These are phyloP conservation scores for Quercus glauca DNA, from an alignment of 306 rosid species.

Conservation along the genomic window DNA sequence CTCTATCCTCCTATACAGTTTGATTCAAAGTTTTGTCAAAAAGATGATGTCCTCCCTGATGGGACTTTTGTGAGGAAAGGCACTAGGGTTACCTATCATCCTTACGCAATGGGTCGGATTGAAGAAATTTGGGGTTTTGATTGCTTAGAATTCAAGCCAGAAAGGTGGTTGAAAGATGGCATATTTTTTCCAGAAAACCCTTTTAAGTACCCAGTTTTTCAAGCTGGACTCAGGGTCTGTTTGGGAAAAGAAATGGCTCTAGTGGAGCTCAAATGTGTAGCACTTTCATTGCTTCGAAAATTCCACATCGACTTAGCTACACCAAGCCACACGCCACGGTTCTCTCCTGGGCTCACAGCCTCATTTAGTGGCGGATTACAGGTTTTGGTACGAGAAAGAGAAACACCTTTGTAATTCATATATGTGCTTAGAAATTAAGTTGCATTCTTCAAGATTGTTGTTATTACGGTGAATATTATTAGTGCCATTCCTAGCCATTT, in stretches of 20 bases:
- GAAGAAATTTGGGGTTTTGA: slow-evolving; percentile 73
- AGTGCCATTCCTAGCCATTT: background rate
- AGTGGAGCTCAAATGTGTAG: slow-evolving; percentile 59
- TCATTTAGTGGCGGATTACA: slow-evolving; percentile 62
- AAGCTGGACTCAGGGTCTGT: slow-evolving; percentile 76
- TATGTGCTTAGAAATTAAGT: too few relatives aligned
- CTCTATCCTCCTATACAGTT: slow-evolving; percentile 77
- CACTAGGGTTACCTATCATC: slow-evolving; percentile 85
- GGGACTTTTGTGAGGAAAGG: slow-evolving; percentile 64
- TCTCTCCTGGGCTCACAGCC: slow-evolving; percentile 86
- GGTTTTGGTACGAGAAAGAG: slow-evolving; percentile 40
- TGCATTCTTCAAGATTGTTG: background rate
- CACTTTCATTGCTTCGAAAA: slow-evolving; percentile 43
- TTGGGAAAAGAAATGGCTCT: slow-evolving; percentile 84
- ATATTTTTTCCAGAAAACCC: slow-evolving; percentile 38
- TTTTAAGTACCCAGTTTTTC: slow-evolving; percentile 69
- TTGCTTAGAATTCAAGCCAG: slow-evolving; percentile 62
- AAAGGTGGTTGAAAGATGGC: slow-evolving; percentile 62
- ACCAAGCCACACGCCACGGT: slow-evolving; percentile 39
- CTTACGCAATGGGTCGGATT: slow-evolving; percentile 79
- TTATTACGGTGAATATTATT: background rate
- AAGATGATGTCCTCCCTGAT: slow-evolving; percentile 68
- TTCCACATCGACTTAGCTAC: slow-evolving; percentile 33
- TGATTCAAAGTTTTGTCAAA: slow-evolving; percentile 66
- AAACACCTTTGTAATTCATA: background rate